Conservation (phyloP, 2,329 filamentous ascomycete genomes). For the Aspergillus tubingensis region DNA sequence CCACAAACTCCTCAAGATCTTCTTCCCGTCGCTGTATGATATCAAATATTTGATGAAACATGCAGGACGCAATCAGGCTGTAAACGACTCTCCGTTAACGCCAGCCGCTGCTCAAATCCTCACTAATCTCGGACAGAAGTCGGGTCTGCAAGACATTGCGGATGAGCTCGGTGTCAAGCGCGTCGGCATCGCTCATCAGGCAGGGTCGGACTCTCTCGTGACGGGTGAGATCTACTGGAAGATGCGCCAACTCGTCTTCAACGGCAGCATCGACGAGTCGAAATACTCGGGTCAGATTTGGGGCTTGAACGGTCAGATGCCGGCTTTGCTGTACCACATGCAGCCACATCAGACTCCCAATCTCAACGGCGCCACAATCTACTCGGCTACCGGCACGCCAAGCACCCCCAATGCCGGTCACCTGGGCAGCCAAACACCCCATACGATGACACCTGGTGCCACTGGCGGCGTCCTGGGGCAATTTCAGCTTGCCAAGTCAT, state of each 20-base stretch:
- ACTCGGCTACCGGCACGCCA: constrained; percentile 55
- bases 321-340: constrained; percentile 49
- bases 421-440: constrained; percentile 49
- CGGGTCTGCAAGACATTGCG: constrained; percentile 87
- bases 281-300: constrained; percentile 88
- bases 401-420: constrained; percentile 68
- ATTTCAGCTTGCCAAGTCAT: constrained; percentile 53
- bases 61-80: constrained; percentile 69
- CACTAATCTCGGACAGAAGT: constrained; percentile 84
- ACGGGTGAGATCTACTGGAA: constrained; percentile 96
- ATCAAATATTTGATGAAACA: constrained; percentile 97
- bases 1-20: constrained; percentile 82
- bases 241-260: constrained; percentile 84
- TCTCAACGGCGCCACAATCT: constrained; percentile 57
- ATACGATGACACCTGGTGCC: constrained; percentile 74
- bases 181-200: constrained; percentile 84
- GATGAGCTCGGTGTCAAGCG: constrained; percentile 90
- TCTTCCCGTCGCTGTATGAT: constrained; percentile 91
- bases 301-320: constrained; percentile 77
- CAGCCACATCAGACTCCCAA: constrained; percentile 54
- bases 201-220: constrained; percentile 88
- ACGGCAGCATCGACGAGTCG: constrained; percentile 73
- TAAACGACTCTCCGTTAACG: constrained; percentile 65
- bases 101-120: constrained; percentile 71
- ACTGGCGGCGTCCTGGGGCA: constrained; percentile 74